Base-by-base conservation (phyloP, 208 protist genomes). In the Trypanosoma congolense region DNA sequence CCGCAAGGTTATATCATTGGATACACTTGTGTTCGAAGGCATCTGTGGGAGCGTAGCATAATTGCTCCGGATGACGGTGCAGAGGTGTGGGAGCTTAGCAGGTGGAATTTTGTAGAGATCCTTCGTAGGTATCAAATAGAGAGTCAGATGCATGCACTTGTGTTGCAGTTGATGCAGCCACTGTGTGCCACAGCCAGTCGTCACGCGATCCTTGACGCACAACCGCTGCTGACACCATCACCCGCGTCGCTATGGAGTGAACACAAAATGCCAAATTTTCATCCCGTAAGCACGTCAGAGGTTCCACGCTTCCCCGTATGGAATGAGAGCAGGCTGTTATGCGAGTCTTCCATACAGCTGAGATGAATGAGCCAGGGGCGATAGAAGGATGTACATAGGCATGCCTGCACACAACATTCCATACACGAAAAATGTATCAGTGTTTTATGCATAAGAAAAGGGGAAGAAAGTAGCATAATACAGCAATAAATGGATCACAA, bases 151-250 rank as follows among this genome's bases (percentile, higher is more conserved):
- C 68, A 78, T 40, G 64, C 49, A 14, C 70, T 78, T 10, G 62
- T 70, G 12, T 70, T 84, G 50, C 84, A 92, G 70, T 49, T 92
- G 19, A 55, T 92, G 44, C 84, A 92, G 53, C 84, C 84, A n/a
- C 70, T 92, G 9, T 58, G 43, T 30, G 29, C 16, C 2, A 36
- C 60, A 5, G 16, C 28, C 14, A 54, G 33, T 43, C 68, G 68
- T 16, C 36, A 50, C 12, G 38, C 54, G 29, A 28, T 52, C 40
- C 50, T 89, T 16, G 84, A 92, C 56, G 75, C 80, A 35, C 84
- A 92, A 53, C 84, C 84, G 4, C 61, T 89, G 42, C 67, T 87
- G 19, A 58, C 44, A 12, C 84, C 80, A 30, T 67, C 74, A 56
- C 80, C 77, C 1, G 87, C 77, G 65, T 92, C 80, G 9, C 60